These are phyloP conservation scores for Rugonectria rugulosa DNA, from an alignment of 2,329 filamentous ascomycete species.

Conservation along the genomic window DNA sequence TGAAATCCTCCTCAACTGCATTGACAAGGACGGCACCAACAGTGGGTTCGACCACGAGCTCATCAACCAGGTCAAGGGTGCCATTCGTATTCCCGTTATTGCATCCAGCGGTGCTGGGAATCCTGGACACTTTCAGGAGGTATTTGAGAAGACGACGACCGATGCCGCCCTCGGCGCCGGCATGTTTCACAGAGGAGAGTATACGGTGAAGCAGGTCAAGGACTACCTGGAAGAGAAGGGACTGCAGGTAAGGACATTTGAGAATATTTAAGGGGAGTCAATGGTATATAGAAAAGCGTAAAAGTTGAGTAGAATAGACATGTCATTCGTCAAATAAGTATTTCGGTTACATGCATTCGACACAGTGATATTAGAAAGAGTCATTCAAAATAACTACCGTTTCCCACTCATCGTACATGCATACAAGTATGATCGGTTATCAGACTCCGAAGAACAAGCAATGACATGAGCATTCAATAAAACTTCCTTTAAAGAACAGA, in stretches of 20 bases:
- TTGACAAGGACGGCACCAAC: constrained; percentile 95
- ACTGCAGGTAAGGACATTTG: constrained; percentile 80
- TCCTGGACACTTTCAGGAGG: constrained; percentile 87
- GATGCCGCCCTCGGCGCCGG: constrained; percentile 95
- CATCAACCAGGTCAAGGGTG: constrained; percentile 85
- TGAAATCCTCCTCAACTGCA: constrained; percentile 96
- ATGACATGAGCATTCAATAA: constrained; percentile 24
- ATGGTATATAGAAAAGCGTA: constrained; percentile 41
- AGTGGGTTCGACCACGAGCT: constrained; percentile 94
- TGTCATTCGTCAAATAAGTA: not conserved
- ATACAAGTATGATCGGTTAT: constrained; percentile 14
- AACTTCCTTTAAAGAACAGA: too few species aligned
- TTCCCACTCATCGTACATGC: too few species aligned
- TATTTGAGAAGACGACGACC: constrained; percentile 84
- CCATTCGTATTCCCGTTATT: constrained; percentile 91
- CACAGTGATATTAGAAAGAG: constrained; percentile 25
- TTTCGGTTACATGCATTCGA: constrained; percentile 17
- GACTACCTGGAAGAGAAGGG: constrained; percentile 76
- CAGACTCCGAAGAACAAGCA: not conserved
- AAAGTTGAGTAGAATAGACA: constrained; percentile 1
- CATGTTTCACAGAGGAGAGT: constrained; percentile 97
- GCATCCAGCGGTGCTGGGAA: constrained; percentile 91
- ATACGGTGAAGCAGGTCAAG: constrained; percentile 94
- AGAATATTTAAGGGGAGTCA: constrained; percentile 48
- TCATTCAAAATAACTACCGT: too few species aligned